Evolutionary conservation across 768 basidiomycete species (phyloP), one percentile per base, ranked within the genome.

Genomic region (Exsudoporus frostii): DNA sequence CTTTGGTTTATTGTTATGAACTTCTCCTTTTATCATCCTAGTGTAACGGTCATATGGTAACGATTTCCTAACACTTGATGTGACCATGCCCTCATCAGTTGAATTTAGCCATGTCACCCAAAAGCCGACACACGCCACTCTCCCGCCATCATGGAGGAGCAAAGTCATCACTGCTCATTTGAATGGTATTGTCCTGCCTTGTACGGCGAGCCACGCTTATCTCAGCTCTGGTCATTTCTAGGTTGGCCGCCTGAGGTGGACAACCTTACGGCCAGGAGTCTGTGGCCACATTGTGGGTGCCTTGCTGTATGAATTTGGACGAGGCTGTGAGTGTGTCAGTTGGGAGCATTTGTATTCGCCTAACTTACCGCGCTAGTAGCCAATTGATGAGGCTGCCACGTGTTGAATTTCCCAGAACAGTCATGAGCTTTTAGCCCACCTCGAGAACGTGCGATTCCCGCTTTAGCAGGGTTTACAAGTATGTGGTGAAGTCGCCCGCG

Each of bases 321-420:
- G 39, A 36, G 43, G 46, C 61, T 53, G 57, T 60, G 59, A 61
- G 54, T 64, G 19, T 34, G 25, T 45, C 38, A 40, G 38, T 41
- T 40, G 51, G 39, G 40, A 48, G n/a, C 41, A 61, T 61, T 64
- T 54, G 62, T 47, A 55, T 56, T 69, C 45, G 56, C 42, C 32
- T 53, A 62, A 65, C 46, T 36, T 47, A 47, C 46, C 7, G 45
- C 24, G 45, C 33, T 33, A 47, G 22, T 20, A 7, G 14, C 15
- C 32, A 37, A 42, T 42, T 36, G 46, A 42, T 27, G 30, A 7
- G 37, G 49, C 55, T 13, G 51, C 59, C 60, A 63, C 63, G 50
- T 54, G 51, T 38, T 22, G 2, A n/a, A 17, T 48, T 62, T 63
- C 60, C 55, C 54, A 55, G 55, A 49, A 49, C 56, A 38, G 57